phyloP scores from a whole-genome alignment of 257 asterid species.

The Solanum medicagineum region DNA sequence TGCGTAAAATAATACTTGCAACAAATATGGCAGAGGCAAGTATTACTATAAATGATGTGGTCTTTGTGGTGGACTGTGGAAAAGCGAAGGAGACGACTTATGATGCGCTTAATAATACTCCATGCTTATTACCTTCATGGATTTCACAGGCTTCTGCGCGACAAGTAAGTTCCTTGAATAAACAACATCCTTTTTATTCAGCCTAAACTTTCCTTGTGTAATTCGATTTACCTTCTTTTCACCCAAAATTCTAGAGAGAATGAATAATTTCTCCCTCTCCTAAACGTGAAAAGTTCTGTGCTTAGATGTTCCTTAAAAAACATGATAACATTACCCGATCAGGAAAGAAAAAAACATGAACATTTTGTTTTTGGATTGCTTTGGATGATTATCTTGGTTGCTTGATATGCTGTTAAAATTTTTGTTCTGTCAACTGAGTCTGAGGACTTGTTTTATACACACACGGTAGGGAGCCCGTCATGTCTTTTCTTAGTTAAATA shows the following conservation, averaged over 20 bases:
- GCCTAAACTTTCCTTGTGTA: background rate
- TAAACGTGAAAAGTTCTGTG: background rate
- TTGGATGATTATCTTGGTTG: background rate
- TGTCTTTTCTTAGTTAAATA: background rate
- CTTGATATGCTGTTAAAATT: background rate
- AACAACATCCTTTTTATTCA: background rate
- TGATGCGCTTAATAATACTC: slow-evolving; percentile 89
- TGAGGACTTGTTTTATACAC: background rate
- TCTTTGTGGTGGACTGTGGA: slow-evolving; percentile 96
- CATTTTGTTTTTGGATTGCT: background rate
- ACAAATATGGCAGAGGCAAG: slow-evolving; percentile 99
- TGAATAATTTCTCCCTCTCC: background rate
- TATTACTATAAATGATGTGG: slow-evolving; percentile 91
- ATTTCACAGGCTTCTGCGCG: slow-evolving; percentile 98
- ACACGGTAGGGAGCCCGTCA: background rate
- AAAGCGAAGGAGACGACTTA: slow-evolving; percentile 98
- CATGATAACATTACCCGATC: background rate
- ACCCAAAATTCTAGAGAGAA: background rate
- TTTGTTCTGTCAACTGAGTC: background rate
- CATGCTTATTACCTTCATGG: slow-evolving; percentile 96
- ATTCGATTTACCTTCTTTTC: background rate
- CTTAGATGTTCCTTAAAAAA: background rate
- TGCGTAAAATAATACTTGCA: slow-evolving; percentile 91
- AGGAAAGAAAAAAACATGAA: background rate
- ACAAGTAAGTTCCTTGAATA: slow-evolving; percentile 47